Evolutionary conservation across 2,329 filamentous ascomycete species (phyloP), one percentile per base, ranked within the genome.

Genomic region (Fusarium hostae): DNA sequence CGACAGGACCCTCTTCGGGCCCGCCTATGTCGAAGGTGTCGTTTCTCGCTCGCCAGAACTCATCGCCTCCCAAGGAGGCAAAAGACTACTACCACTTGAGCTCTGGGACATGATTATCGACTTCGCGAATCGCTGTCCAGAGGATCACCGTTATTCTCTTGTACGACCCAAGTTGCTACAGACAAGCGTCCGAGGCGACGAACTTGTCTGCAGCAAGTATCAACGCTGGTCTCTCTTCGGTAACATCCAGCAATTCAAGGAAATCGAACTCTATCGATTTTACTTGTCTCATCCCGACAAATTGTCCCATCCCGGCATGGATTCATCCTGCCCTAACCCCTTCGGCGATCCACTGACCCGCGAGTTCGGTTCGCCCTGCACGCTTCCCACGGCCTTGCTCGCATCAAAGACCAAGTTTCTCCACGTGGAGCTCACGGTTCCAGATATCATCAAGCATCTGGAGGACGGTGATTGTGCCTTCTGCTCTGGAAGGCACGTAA

Each of bases 231-330:
- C 1, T 2, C 7, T 30, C 6, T 39, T 68, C 20, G 26, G 26
- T 3, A 4, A 4, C 2, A 12, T 54, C 18, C 1, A 10, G 3
- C 3, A 6, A 2, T 1, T 20, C 4, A 0, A 12, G 1, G 12
- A 13, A 3, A 1, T 61, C 10, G 9, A 34, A 6, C 24, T 22
- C 1, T 20, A 13, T 6, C 11, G 6, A 2, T 20, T 7, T 6
- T 62, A 20, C 30, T 18, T 67, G 15, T 32, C 47, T 1, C 48
- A 39, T 13, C 47, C 64, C 2, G 47, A 61, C 15, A 11, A 5
- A 3, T 11, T 39, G 13, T 6, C 26, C 2, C 24, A 43, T 18
- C 41, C 64, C 1, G 16, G 32, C 32, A 34, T 34, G 32, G 13
- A 16, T 11, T n/a, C 26, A 30, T 11, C 12, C 13, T 28, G 16